A percentile compares a stretch with the other conserved stretches of the same genome.
Evolutionary conservation across 768 basidiomycete species (phyloP).

Genomic region (Naganishia vaughanmartiniae): DNA sequence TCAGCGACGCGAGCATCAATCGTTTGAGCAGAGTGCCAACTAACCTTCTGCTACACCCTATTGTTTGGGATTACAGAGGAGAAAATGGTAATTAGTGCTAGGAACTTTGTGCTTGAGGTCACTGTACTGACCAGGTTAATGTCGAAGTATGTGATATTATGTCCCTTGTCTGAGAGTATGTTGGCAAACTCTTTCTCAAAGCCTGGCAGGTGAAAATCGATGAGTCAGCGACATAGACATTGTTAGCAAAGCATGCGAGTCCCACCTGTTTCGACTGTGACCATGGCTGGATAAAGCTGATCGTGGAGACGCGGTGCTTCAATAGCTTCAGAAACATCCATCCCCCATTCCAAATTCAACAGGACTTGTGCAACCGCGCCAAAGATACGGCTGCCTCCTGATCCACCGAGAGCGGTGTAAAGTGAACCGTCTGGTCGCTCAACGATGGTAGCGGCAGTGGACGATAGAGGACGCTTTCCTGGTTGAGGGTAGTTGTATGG

Average conservation of each 20-base stretch:
- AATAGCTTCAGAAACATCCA: constrained; percentile 75
- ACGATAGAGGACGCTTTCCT: constrained; percentile 85
- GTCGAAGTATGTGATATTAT: constrained; percentile 68
- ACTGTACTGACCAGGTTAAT: constrained; percentile 57
- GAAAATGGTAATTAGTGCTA: no score
- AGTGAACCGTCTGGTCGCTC: constrained; percentile 73
- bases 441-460: constrained; percentile 74
- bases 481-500: constrained; percentile 76
- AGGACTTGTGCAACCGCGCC: constrained; percentile 73
- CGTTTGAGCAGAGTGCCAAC: not conserved
- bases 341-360: constrained; percentile 69
- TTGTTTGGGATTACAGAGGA: not conserved
- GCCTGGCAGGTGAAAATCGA: constrained; percentile 41
- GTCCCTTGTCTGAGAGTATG: constrained; percentile 63
- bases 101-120: no score
- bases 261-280: constrained; percentile 47
- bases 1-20: not conserved
- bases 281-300: constrained; percentile 68
- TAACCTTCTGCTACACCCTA: constrained; percentile 41
- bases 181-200: constrained; percentile 63
- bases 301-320: constrained; percentile 81
- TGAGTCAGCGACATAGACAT: not conserved
- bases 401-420: constrained; percentile 72
- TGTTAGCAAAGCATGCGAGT: not conserved
- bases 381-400: constrained; percentile 85